These are phyloP conservation scores for Podaxis mareebaensis DNA, from an alignment of 768 basidiomycete genomes.

Conservation along the genomic window DNA sequence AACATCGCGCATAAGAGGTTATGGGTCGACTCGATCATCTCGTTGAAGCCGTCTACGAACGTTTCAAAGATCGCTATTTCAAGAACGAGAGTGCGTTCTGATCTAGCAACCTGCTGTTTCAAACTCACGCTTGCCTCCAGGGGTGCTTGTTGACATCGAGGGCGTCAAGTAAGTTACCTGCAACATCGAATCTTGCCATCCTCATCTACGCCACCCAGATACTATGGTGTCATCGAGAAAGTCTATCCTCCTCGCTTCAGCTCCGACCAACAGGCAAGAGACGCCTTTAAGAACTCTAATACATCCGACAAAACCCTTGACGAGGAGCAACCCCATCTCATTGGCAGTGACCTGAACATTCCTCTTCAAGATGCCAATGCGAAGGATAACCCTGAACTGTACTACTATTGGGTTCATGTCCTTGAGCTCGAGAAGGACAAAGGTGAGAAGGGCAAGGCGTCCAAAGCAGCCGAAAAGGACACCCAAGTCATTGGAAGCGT, in stretches of 20 bases:
- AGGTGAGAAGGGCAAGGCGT: constrained; percentile 57
- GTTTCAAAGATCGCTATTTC: constrained; percentile 96
- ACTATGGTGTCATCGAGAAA: constrained; percentile 77
- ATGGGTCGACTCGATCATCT: constrained; percentile 95
- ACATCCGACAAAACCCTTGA: constrained; percentile 39
- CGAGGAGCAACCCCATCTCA: constrained; percentile 60
- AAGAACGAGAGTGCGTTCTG: constrained; percentile 77
- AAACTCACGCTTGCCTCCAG: constrained; percentile 40
- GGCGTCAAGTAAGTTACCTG: constrained; percentile 71
- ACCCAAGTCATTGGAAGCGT: constrained; percentile 71
- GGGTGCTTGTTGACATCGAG: constrained; percentile 82
- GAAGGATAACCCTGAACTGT: constrained; percentile 77
- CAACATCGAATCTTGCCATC: constrained; percentile 4
- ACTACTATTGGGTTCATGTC: constrained; percentile 87
- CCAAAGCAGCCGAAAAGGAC: constrained; percentile 53
- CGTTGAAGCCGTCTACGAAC: constrained; percentile 92
- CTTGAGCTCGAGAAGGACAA: constrained; percentile 76
- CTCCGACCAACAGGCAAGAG: constrained; percentile 46
- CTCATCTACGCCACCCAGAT: constrained; percentile 46
- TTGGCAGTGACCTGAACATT: constrained; percentile 80
- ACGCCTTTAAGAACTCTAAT: constrained; percentile 49
- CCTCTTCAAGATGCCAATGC: constrained; percentile 67
- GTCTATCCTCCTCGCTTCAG: constrained; percentile 69
- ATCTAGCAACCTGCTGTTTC: constrained; percentile 18
- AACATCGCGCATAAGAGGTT: constrained; percentile 64